Evolutionary conservation across 148 eudicot genomes (phyloP).

Genomic region (Vaccinium myrtillus): DNA sequence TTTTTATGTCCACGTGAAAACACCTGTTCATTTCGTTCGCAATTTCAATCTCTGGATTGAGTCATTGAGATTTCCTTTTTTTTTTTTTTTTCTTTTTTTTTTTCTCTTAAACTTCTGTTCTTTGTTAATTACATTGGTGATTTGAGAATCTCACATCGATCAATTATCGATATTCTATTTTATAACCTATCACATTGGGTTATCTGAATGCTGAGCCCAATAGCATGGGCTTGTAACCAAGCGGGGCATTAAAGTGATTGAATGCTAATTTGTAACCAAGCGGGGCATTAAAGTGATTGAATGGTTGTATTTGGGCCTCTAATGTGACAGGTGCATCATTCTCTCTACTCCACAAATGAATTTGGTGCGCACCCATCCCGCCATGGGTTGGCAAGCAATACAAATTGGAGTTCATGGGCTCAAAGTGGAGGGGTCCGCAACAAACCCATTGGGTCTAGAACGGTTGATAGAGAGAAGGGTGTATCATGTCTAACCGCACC

Average conservation of each 20-base stretch:
- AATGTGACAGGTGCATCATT: neutral
- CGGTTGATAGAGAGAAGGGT: neutral
- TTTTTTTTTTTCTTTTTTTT: too few relatives aligned
- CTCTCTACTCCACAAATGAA: neutral
- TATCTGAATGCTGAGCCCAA: neutral
- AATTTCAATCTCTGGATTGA: neutral
- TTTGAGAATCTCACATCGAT: neutral
- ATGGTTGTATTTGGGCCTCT: neutral
- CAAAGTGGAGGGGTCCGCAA: neutral
- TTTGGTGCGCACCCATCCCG: neutral
- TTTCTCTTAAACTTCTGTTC: too few relatives aligned
- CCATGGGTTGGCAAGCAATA: too few relatives aligned
- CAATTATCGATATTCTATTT: neutral
- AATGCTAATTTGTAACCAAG: neutral
- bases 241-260: neutral
- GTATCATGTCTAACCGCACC: neutral
- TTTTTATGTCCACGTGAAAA: too few relatives aligned
- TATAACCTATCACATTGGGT: neutral
- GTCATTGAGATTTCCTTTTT: too few relatives aligned
- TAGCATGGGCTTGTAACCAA: neutral
- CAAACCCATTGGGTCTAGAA: too few relatives aligned
- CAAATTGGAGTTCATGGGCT: neutral
- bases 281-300: neutral
- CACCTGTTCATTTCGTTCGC: too few relatives aligned
- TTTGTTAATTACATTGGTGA: too few relatives aligned